phyloP scores from a whole-genome alignment of 2,329 filamentous ascomycete genomes.

The Catunica adiposa region DNA sequence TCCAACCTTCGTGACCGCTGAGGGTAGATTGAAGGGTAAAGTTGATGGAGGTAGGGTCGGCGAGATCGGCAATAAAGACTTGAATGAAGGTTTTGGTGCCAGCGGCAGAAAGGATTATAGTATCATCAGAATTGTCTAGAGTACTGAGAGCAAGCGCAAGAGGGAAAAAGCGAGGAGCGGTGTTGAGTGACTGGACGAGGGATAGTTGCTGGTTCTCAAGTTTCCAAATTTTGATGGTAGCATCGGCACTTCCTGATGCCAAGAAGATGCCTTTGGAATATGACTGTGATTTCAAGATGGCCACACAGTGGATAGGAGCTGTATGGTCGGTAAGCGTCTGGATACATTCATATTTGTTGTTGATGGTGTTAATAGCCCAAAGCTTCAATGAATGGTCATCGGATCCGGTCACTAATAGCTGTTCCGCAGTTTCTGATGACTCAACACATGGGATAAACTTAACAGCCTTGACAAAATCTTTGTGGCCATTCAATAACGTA shows the following conservation, averaged over 20 bases:
- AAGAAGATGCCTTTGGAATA: slow-evolving; percentile 31
- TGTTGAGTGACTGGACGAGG: slow-evolving; percentile 53
- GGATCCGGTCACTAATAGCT: slow-evolving; percentile 54
- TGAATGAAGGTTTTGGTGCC: slow-evolving; percentile 75
- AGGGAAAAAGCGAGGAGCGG: slow-evolving; percentile 67
- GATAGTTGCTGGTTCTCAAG: slow-evolving; percentile 33
- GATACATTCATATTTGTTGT: slow-evolving; percentile 24
- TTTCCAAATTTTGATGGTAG: slow-evolving; percentile 53
- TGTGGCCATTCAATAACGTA: slow-evolving; percentile 57
- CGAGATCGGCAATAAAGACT: slow-evolving; percentile 46
- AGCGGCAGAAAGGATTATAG: slow-evolving; percentile 60
- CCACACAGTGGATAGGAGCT: slow-evolving; percentile 58
- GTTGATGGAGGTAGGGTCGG: slow-evolving; percentile 21
- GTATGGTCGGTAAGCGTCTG: slow-evolving; percentile 46
- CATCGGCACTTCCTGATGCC: slow-evolving; percentile 68
- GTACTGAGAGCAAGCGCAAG: slow-evolving; percentile 53
- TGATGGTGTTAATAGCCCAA: slow-evolving; percentile 32
- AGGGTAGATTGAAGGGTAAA: slow-evolving; percentile 65
- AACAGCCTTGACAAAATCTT: slow-evolving; percentile 64
- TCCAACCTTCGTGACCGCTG: slow-evolving; percentile 85
- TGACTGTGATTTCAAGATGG: slow-evolving; percentile 24
- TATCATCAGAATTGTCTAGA: slow-evolving; percentile 35
- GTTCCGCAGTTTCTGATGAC: slow-evolving; percentile 25
- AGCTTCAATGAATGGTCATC: slow-evolving; percentile 63
- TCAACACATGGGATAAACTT: slow-evolving; percentile 46